Base-by-base conservation (phyloP, 805 yeast species). In the Candida incommunis region DNA sequence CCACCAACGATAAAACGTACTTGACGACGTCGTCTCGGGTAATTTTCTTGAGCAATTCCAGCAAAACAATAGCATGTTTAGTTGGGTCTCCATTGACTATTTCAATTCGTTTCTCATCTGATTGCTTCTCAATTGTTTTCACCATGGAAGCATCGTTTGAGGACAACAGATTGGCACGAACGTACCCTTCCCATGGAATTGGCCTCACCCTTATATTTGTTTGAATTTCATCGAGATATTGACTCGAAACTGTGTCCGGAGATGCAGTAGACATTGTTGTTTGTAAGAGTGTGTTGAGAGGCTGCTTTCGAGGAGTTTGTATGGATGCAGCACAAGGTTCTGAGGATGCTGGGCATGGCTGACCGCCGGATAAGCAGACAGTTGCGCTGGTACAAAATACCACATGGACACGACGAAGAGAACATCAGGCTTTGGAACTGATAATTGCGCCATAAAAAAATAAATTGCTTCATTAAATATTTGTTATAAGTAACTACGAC, bases 121-220 rank as follows among this genome's bases (percentile, higher is more conserved):
- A 48, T 53, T 70, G 71, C 50, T 71, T 71, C 54, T 73, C 78
- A 50, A 76, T 66, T 20, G 68, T 63, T 57, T 75, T 75, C 53
- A 78, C 67, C 41, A 71, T 64, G 43, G 71, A 71, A 9, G 88
- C 90, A 59, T 85, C 92, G 49, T 75, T 76, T 43, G 71, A 72
- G 40, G 79, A 65, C 31, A 88, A 68, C 41, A 78, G 73, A 42
- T 75, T 78, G 18, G 88, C 79, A 45, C 95, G 72, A 9, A 83
- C 79, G 54, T 82, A 77, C 7, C 94, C 94, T 56, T 84, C 94
- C 96, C 96, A 88, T 25, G 94, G 94, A 46, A 87, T 75, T 25
- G 88, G 78, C 51, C 92, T 75, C 48, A 83, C 80, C 55, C 92
- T 71, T 50, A 86, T 78, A 49, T 76, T 76, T 51, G 72, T 69